Evolutionary conservation across 495 filamentous ascomycete species (phyloP).

Genomic region (Penicillium antarcticum): DNA sequence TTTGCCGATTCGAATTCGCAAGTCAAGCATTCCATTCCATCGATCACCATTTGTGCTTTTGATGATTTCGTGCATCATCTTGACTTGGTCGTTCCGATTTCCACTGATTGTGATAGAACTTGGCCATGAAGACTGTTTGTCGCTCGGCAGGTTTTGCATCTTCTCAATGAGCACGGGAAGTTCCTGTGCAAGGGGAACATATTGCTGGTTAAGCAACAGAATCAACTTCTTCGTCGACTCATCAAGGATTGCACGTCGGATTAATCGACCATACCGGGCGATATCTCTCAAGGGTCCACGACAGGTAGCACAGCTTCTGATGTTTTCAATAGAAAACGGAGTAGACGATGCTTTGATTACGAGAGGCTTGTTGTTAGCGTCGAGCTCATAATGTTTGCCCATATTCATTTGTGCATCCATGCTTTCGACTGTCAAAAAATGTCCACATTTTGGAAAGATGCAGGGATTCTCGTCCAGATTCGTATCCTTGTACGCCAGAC

Average conservation of each 20-base stretch:
- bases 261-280: slow-evolving; percentile 63
- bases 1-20: slow-evolving; percentile 38
- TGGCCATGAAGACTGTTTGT: not conserved
- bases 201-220: slow-evolving; percentile 44
- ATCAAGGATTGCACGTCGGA: slow-evolving; percentile 60
- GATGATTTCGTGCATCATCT: slow-evolving; percentile 1
- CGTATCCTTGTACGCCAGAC: slow-evolving; percentile 49
- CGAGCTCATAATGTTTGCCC: slow-evolving; percentile 48
- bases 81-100: slow-evolving; percentile 1
- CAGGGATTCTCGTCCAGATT: slow-evolving; percentile 57
- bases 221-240: slow-evolving; percentile 68
- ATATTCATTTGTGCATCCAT: slow-evolving; percentile 69
- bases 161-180: slow-evolving; percentile 27
- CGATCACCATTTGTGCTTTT: slow-evolving; percentile 10
- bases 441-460: slow-evolving; percentile 63
- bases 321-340: slow-evolving; percentile 51
- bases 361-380: slow-evolving; percentile 40
- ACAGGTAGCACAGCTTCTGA: slow-evolving; percentile 63
- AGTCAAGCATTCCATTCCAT: slow-evolving; percentile 34
- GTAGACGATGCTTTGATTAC: slow-evolving; percentile 36
- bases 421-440: slow-evolving; percentile 58
- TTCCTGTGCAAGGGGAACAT: slow-evolving; percentile 45
- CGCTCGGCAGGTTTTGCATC: slow-evolving; percentile 6
- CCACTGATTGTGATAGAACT: not conserved
- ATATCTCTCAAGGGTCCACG: slow-evolving; percentile 60